A percentile compares a stretch with the other conserved stretches of the same genome.
Conservation (phyloP, 1,284 basidiomycete genomes). For the Papiliotrema fonsecae region DNA sequence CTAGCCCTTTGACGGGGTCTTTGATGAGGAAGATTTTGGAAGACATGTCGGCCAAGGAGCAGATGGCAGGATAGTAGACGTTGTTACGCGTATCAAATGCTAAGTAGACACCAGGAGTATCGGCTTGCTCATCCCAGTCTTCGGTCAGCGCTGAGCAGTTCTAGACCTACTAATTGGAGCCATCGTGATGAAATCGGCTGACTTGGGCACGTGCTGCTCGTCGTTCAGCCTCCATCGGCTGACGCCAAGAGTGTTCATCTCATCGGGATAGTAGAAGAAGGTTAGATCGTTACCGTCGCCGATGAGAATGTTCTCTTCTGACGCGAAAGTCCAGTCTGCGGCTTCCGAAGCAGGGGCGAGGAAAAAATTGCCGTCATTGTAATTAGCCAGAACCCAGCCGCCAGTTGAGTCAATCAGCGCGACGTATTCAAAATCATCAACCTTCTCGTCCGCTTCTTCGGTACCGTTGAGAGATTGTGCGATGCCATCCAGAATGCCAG, state of each 20-base stretch:
- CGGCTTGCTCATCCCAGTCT: constrained; percentile 5
- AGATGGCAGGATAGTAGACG: constrained; percentile 8
- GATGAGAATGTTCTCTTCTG: constrained; percentile 1
- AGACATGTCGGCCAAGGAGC: constrained; percentile 6
- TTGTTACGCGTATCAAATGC: constrained; percentile 5
- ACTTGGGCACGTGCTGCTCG: constrained; percentile 3
- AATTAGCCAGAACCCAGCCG: constrained; percentile 1
- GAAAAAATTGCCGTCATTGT: constrained; percentile 7
- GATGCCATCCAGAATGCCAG: too few species aligned
- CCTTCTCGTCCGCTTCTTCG: too few species aligned
- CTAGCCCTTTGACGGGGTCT: constrained; percentile 3
- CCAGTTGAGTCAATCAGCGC: constrained; percentile 1
- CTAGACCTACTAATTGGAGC: constrained; percentile 9
- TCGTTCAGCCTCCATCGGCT: constrained; percentile 7
- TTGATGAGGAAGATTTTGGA: constrained; percentile 20
- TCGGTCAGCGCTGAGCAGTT: background rate
- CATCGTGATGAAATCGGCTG: constrained; percentile 6
- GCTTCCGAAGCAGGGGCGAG: background rate
- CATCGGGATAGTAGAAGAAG: constrained; percentile 13
- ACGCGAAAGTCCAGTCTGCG: constrained; percentile 1
- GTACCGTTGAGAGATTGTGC: too few species aligned
- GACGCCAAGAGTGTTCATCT: constrained; percentile 12
- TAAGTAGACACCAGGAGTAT: constrained; percentile 10
- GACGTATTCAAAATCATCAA: too few species aligned
- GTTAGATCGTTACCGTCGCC: constrained; percentile 4